Conservation (phyloP, 306 rosid species). For the Trifolium repens region DNA sequence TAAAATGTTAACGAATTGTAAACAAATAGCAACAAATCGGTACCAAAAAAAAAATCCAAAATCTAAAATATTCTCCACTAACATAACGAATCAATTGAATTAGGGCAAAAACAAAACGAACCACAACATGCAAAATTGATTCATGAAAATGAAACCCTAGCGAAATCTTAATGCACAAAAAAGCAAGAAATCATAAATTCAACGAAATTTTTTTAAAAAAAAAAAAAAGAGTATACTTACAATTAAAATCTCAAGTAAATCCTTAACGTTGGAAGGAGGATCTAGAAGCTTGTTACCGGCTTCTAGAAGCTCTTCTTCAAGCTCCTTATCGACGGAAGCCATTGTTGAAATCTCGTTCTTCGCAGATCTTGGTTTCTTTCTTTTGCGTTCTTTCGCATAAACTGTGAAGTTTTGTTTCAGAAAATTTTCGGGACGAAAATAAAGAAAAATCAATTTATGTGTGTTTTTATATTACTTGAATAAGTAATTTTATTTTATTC, state of each 20-base stretch:
- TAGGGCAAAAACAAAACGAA: constrained; percentile 1
- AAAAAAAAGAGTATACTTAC: constrained; percentile 49
- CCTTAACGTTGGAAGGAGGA: constrained; percentile 65
- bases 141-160: constrained; percentile 8
- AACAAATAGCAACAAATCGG: neutral
- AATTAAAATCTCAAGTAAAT: constrained; percentile 71
- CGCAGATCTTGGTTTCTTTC: constrained; percentile 55
- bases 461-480: neutral
- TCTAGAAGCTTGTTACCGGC: constrained; percentile 72
- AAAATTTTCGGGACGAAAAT: neutral
- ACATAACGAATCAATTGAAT: neutral
- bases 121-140: constrained; percentile 43
- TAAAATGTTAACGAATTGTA: neutral
- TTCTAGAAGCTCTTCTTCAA: constrained; percentile 67
- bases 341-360: constrained; percentile 41
- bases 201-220: neutral
- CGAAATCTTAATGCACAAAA: constrained; percentile 8
- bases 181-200: neutral
- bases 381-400: no score
- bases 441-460: neutral
- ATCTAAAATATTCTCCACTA: neutral
- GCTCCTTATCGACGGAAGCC: constrained; percentile 75
- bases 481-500: neutral
- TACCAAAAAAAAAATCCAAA: neutral
- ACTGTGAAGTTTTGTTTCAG: constrained; percentile 15